Conservation (phyloP, 768 basidiomycete species). For the Lactarius sp. region DNA sequence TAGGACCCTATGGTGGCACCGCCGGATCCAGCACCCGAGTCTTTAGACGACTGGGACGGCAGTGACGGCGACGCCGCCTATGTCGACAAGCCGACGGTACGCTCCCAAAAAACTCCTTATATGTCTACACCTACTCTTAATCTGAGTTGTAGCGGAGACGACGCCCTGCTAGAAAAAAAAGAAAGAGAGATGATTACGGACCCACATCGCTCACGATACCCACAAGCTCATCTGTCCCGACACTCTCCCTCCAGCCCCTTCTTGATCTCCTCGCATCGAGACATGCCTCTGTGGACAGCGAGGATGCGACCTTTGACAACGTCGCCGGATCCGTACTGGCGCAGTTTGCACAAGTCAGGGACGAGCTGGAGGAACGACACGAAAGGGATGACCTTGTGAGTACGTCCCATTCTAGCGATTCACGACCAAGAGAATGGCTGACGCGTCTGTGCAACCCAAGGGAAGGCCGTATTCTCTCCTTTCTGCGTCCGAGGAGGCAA, state of each 20-base stretch:
- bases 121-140: neutral
- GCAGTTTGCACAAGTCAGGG: conserved; percentile 12
- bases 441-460: neutral
- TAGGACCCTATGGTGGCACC: neutral
- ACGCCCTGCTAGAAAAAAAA: conserved; percentile 5
- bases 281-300: conserved; percentile 17
- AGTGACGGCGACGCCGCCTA: neutral
- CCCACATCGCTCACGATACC: neutral
- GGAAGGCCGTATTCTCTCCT: conserved; percentile 24
- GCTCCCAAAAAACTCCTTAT: neutral
- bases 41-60: neutral
- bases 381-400: conserved; percentile 23
- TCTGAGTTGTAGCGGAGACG: neutral
- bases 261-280: conserved; percentile 16
- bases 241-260: conserved; percentile 21
- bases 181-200: neutral
- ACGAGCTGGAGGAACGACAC: conserved; percentile 10
- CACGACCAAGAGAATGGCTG: neutral
- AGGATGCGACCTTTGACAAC: conserved; percentile 17
- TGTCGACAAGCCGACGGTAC: conserved; percentile 4
- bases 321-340: conserved; percentile 6
- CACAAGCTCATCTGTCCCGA: neutral
- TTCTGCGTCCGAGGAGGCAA: conserved; percentile 15
- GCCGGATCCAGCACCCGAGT: neutral
- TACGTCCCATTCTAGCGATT: neutral